Evolutionary conservation across 2,329 filamentous ascomycete genomes (phyloP).

Genomic region (Cladosporium sp.): DNA sequence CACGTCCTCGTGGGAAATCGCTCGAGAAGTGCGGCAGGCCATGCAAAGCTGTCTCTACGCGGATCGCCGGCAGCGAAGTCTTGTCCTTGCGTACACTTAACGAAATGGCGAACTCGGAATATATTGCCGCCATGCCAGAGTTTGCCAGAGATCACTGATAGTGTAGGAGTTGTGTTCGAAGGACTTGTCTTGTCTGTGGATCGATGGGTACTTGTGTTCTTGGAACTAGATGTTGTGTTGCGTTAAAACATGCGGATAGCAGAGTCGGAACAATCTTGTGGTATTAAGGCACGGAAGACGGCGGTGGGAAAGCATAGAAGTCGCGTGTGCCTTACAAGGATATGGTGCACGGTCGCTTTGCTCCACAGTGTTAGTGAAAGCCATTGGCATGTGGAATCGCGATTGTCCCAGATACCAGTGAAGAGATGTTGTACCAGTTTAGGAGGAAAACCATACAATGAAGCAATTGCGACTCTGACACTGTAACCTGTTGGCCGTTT

Average conservation of each 20-base stretch:
- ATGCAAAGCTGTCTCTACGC: neutral
- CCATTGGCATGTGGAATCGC: neutral
- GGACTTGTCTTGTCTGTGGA: too few species aligned
- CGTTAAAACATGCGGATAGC: neutral
- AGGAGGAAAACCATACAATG: neutral
- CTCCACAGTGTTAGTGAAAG: neutral
- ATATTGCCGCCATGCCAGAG: neutral
- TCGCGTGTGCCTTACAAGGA: neutral
- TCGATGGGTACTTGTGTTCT: neutral
- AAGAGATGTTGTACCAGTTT: neutral
- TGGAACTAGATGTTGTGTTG: neutral
- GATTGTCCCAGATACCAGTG: neutral
- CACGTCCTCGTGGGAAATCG: neutral
- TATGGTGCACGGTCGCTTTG: neutral
- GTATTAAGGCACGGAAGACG: neutral
- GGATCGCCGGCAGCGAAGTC: neutral
- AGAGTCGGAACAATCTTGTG: neutral
- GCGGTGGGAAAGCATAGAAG: neutral
- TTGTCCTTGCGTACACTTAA: neutral
- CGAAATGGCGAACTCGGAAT: neutral
- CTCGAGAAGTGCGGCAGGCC: neutral
- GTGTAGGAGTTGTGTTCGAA: neutral
- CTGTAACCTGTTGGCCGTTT: neutral
- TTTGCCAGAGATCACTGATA: neutral
- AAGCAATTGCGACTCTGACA: neutral